phyloP scores from a whole-genome alignment of 1,139 yeast species.

The Candida pseudocylindracea region DNA sequence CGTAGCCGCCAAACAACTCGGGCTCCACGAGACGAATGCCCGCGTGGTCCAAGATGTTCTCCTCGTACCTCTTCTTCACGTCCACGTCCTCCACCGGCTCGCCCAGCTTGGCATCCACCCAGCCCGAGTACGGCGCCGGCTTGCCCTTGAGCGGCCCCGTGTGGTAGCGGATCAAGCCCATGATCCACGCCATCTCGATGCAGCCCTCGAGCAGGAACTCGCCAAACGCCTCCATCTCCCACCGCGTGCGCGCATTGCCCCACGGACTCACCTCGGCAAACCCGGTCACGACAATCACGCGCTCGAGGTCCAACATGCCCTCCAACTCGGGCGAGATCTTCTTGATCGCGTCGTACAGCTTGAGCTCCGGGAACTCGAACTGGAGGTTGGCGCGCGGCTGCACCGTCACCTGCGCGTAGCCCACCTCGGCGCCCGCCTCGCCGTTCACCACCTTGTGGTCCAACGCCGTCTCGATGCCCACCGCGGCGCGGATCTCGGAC shows the following conservation, averaged over 20 bases:
- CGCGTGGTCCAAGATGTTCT: constrained; percentile 69
- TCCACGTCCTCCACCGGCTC: constrained; percentile 91
- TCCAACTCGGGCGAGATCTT: constrained; percentile 52
- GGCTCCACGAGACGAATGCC: constrained; percentile 97
- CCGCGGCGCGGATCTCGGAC: constrained; percentile 88
- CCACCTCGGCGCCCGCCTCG: constrained; percentile 58
- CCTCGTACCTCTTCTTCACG: constrained; percentile 78
- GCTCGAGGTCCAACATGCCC: constrained; percentile 82
- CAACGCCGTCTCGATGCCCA: constrained; percentile 75
- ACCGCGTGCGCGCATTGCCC: constrained; percentile 98
- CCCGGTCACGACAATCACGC: constrained; percentile 87
- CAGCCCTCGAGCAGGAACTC: constrained; percentile 97
- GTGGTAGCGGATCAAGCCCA: constrained; percentile 91
- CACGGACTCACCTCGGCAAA: constrained; percentile 98
- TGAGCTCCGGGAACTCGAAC: constrained; percentile 79
- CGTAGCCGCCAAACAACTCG: constrained; percentile 80
- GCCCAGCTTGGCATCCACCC: constrained; percentile 91
- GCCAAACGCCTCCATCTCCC: constrained; percentile 97
- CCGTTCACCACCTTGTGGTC: constrained; percentile 90
- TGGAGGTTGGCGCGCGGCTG: constrained; percentile 92
- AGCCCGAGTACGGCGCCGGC: constrained; percentile 50
- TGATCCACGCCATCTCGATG: constrained; percentile 98
- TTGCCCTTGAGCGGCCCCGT: constrained; percentile 83
- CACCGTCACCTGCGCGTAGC: constrained; percentile 51
- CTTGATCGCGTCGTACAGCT: constrained; percentile 55